Percentiles rank a stretch among this genome's conserved stretches.
phyloP scores from a whole-genome alignment of 768 basidiomycete species.

The Podaxis sp. region DNA sequence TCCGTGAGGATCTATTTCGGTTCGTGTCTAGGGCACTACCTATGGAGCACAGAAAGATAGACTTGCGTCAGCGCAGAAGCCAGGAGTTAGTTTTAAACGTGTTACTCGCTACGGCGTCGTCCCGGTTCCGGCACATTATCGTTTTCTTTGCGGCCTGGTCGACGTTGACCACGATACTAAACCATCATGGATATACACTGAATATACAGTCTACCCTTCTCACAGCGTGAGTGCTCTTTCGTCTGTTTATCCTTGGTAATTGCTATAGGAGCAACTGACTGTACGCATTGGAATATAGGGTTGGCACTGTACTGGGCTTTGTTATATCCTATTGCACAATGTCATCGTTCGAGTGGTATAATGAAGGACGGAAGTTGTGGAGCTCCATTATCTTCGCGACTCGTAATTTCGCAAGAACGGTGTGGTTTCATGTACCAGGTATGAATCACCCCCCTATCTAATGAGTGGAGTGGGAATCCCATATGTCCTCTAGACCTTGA shows the following conservation, averaged over 20 bases:
- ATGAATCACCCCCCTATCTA: slow-evolving; percentile 10
- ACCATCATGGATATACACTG: slow-evolving; percentile 31
- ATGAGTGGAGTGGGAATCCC: not conserved
- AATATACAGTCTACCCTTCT: slow-evolving; percentile 50
- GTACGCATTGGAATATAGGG: slow-evolving; percentile 19
- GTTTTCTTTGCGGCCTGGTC: slow-evolving; percentile 63
- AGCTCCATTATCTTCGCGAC: slow-evolving; percentile 57
- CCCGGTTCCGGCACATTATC: slow-evolving; percentile 65
- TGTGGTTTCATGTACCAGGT: slow-evolving; percentile 70
- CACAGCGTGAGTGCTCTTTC: slow-evolving; percentile 52
- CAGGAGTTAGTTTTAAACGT: slow-evolving; percentile 29
- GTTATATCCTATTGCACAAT: slow-evolving; percentile 70
- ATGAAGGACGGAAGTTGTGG: slow-evolving; percentile 68
- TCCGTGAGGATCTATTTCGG: slow-evolving; percentile 26
- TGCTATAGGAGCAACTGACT: not conserved
- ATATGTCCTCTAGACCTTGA: slow-evolving; percentile 17
- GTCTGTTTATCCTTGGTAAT: not conserved
- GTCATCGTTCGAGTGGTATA: slow-evolving; percentile 72
- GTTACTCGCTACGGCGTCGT: slow-evolving; percentile 40
- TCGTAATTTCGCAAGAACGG: slow-evolving; percentile 54
- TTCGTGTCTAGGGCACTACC: not conserved
- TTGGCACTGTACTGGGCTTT: slow-evolving; percentile 71
- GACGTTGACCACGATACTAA: slow-evolving; percentile 41
- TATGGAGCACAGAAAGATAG: slow-evolving; percentile 15
- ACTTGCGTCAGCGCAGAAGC: slow-evolving; percentile 34